These are phyloP conservation scores for Albugo candida DNA, from an alignment of 352 stramenopile genomes.

Conservation along the genomic window DNA sequence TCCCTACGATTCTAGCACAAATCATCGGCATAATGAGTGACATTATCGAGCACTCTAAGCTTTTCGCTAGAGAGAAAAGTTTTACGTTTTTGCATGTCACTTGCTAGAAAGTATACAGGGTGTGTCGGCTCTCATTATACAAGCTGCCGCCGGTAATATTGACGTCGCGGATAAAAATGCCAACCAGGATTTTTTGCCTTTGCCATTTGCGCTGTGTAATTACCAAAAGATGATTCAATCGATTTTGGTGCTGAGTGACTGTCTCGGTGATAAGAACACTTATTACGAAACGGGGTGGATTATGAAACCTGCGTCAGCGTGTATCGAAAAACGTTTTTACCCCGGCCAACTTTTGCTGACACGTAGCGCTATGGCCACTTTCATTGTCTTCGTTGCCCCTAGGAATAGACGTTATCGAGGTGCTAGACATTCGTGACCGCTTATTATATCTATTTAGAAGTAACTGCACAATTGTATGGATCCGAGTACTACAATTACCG, in stretches of 20 bases:
- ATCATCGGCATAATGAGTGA: constrained; percentile 79
- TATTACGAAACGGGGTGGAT: constrained; percentile 29
- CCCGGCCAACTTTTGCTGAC: constrained; percentile 27
- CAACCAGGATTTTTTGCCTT: constrained; percentile 39
- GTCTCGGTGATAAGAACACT: constrained; percentile 25
- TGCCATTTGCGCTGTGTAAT: constrained; percentile 37
- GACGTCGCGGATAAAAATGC: constrained; percentile 65
- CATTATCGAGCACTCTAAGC: constrained; percentile 68
- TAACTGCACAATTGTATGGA: constrained; percentile 31
- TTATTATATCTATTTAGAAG: constrained; percentile 40
- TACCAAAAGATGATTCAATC: constrained; percentile 58
- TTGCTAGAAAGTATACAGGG: constrained; percentile 56
- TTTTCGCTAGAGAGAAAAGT: constrained; percentile 45
- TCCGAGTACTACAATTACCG: constrained; percentile 39
- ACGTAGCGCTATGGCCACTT: constrained; percentile 32
- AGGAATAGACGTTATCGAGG: constrained; percentile 61
- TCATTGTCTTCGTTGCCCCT: constrained; percentile 73
- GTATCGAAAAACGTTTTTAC: constrained; percentile 62
- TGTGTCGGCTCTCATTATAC: constrained; percentile 32
- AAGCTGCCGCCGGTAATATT: constrained; percentile 62
- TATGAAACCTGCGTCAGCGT: constrained; percentile 63
- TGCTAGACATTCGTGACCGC: constrained; percentile 46
- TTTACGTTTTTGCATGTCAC: constrained; percentile 52
- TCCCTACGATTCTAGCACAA: constrained; percentile 48
- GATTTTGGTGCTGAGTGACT: constrained; percentile 27